Conservation (phyloP, 805 yeast genomes). For the Wickerhamiella occidentalis region DNA sequence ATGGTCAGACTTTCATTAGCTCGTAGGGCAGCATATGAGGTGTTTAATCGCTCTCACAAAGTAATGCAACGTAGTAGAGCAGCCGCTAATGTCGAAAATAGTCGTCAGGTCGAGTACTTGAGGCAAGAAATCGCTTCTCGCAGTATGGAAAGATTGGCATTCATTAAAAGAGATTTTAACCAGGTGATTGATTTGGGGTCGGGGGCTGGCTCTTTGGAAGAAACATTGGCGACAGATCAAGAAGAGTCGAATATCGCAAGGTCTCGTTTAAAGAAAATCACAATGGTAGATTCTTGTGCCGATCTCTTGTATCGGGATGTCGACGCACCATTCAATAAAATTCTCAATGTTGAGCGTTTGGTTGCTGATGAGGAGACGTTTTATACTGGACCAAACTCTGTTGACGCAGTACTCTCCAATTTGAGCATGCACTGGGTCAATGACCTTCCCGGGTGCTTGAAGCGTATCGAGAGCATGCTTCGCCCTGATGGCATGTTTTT, state of each 20-base stretch:
- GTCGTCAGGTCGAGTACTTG: constrained; percentile 55
- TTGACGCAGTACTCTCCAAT: constrained; percentile 64
- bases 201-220: constrained; percentile 52
- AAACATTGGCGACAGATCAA: constrained; percentile 32
- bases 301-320: constrained; percentile 43
- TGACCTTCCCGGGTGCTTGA: constrained; percentile 58
- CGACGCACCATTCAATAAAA: constrained; percentile 33
- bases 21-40: constrained; percentile 36
- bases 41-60: constrained; percentile 55
- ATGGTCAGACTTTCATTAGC: neutral
- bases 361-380: constrained; percentile 55
- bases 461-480: constrained; percentile 43
- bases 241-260: constrained; percentile 44
- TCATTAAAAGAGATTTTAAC: constrained; percentile 52
- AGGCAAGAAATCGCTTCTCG: constrained; percentile 62
- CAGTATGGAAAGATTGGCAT: constrained; percentile 63
- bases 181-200: constrained; percentile 61
- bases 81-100: constrained; percentile 34
- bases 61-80: constrained; percentile 47
- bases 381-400: constrained; percentile 30
- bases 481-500: constrained; percentile 73
- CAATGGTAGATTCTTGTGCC: constrained; percentile 55
- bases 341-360: constrained; percentile 37
- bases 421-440: constrained; percentile 75
- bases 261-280: constrained; percentile 40